Evolutionary conservation across 2,329 filamentous ascomycete species (phyloP), one percentile per base, ranked within the genome.

Genomic region (Botrytis fabae): DNA sequence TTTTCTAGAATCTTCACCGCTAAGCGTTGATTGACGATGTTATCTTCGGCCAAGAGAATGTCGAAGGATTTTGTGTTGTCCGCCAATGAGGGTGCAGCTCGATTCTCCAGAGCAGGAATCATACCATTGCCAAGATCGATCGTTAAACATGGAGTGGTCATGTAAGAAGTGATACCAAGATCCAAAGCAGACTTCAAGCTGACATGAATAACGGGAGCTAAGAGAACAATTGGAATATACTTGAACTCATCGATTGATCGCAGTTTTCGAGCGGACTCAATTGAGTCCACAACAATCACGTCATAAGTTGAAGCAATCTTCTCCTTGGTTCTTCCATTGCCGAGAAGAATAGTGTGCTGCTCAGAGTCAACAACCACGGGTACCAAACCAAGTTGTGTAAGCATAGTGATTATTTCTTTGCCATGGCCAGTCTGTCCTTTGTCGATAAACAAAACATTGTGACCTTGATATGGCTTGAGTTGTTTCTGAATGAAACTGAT

Each of bases 1-100:
- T 98, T 98, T 83, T 98, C 94, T 44, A 99, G 86, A 77, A 98
- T 98, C 86, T 97, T 97, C 78, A 98, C 95, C 0, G 96, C 96
- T 69, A 98, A 86, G 78, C 95, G 91, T 83, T 99, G 96, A 82
- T 99, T 99, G 81, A 99, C 95, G 25, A 94, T 92, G 81, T 99
- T 99, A 84, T 99, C 96, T 83, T 99, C 96, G 18, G 95, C 96
- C 74, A 98, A 87, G 54, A 99, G 85, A 78, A 99, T 97, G 82
- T 97, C 94, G 82, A 98, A 97, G 0, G 95, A 97, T 81, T 94
- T 94, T 20, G 94, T 97, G 81, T 97, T 96, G 81, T 98, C 95
- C 3, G 95, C 94, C 69, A 97, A 90, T 20, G 94, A 93, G 2
- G 95, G 95, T 20, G 95, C 96, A 9, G 95, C 95, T 70, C 95